Evolutionary conservation across 805 yeast genomes (phyloP), one percentile per base, ranked within the genome.

Genomic region (Clavispora santaluciae): DNA sequence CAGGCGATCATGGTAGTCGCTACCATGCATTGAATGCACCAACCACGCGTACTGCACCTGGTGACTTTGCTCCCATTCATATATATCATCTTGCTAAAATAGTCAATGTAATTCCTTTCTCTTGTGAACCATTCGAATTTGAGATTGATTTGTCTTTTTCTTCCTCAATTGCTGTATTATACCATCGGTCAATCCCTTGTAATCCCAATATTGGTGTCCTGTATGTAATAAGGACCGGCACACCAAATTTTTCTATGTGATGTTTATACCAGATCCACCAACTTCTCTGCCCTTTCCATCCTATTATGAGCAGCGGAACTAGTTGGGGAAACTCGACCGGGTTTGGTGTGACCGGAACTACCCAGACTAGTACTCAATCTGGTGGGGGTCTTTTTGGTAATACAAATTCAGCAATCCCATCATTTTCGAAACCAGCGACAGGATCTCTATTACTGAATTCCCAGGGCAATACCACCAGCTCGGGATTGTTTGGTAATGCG

Each of bases 311-410:
- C 10, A 21, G 39, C 17, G 49, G 51, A 35, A 33, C 46, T 8
- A 43, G 45, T 26, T 45, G 52, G 52, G 39, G 40, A 35, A 43
- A 29, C 30, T 46, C 52, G 13, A 38, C 49, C 13, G 52, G 54
- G 8, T 48, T 45, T 22, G 50, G 47, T 13, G 34, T 28, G 16
- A 22, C 37, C 11, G 13, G n/a, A 18, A 15, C 31, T 4, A 3
- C 40, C 1, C 31, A 40, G 22, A 16, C 16, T 12, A 10, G 38
- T 5, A n/a, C 20, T 13, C 46, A 23, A n/a, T 18, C 34, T 11
- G 9, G 42, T 1, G 41, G 40, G 3, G 46, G 46, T 15, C 40
- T 43, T 6, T 43, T 45, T 34, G 44, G 49, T 6, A 31, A 26
- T 28, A 10, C 45, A 17, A 31, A 30, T 10, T 26, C 25, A 11